Conservation (phyloP, 768 basidiomycete species). For the Phaffia australis region DNA sequence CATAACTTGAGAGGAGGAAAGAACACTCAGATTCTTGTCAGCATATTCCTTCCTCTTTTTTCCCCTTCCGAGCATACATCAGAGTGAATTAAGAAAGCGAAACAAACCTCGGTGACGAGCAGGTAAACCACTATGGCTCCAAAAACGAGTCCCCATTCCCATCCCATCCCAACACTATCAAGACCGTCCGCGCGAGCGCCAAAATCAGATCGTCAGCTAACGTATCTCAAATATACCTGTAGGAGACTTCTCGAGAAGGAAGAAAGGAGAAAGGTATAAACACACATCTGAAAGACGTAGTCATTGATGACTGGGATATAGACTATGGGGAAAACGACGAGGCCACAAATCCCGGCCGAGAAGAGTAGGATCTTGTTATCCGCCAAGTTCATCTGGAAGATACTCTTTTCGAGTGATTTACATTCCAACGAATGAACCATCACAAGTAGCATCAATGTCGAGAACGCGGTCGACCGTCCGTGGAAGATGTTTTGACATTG, state of each 20-base stretch:
- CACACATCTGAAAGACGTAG: constrained; percentile 21
- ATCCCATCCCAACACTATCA: constrained; percentile 35
- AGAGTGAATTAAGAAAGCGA: neutral
- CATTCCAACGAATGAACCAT: constrained; percentile 30
- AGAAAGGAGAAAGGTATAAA: constrained; percentile 36
- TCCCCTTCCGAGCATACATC: neutral
- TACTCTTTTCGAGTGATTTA: constrained; percentile 35
- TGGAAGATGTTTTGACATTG: constrained; percentile 39
- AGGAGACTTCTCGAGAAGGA: constrained; percentile 37
- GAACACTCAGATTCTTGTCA: neutral
- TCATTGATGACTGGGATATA: constrained; percentile 34
- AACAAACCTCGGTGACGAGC: neutral
- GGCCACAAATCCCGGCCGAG: constrained; percentile 35
- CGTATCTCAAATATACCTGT: constrained; percentile 26
- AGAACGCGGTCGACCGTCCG: constrained; percentile 39
- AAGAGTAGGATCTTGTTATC: constrained; percentile 39
- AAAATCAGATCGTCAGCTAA: too few species aligned
- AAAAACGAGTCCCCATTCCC: constrained; percentile 37
- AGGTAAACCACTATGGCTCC: constrained; percentile 30
- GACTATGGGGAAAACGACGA: constrained; percentile 37
- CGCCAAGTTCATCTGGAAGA: constrained; percentile 37
- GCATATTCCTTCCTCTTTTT: neutral
- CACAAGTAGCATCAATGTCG: constrained; percentile 35
- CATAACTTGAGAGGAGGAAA: constrained; percentile 2
- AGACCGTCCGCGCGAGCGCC: too few species aligned